These are phyloP conservation scores for Nemophila menziesii DNA, from an alignment of 257 asterid species.

Conservation along the genomic window DNA sequence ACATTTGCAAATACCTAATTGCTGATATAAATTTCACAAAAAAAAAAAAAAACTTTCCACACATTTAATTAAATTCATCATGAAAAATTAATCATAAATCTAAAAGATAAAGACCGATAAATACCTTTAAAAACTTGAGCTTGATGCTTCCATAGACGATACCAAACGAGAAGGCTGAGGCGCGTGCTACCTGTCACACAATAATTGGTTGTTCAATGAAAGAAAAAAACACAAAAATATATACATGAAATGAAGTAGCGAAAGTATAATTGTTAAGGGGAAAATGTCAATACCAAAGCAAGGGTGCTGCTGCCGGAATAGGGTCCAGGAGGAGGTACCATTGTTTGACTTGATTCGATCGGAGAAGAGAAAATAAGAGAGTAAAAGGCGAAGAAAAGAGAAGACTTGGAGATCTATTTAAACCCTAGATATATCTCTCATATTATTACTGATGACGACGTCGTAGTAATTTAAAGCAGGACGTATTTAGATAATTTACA, in stretches of 20 bases:
- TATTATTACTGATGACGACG: too few species aligned
- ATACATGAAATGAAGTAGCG: neutral
- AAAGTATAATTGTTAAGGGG: neutral
- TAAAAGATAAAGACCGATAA: neutral
- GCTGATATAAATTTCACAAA: neutral
- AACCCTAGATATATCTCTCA: neutral
- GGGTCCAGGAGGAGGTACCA: constrained; percentile 33
- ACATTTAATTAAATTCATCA: neutral
- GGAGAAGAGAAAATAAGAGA: neutral
- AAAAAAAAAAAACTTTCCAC: neutral
- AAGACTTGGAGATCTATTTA: neutral
- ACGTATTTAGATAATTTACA: too few species aligned
- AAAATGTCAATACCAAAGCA: constrained; percentile 22
- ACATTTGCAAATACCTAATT: neutral
- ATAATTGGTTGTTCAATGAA: neutral
- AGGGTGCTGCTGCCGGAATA: constrained; percentile 46
- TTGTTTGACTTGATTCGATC: constrained; percentile 8
- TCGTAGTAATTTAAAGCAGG: too few species aligned
- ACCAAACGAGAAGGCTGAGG: constrained; percentile 29
- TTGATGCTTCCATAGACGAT: constrained; percentile 32
- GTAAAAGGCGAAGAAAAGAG: neutral
- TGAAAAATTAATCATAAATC: neutral
- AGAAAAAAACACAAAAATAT: neutral
- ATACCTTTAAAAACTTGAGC: constrained; percentile 40
- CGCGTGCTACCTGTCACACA: constrained; percentile 33